phyloP scores from a whole-genome alignment of 106 monocot species.

The Agapanthus africanus region DNA sequence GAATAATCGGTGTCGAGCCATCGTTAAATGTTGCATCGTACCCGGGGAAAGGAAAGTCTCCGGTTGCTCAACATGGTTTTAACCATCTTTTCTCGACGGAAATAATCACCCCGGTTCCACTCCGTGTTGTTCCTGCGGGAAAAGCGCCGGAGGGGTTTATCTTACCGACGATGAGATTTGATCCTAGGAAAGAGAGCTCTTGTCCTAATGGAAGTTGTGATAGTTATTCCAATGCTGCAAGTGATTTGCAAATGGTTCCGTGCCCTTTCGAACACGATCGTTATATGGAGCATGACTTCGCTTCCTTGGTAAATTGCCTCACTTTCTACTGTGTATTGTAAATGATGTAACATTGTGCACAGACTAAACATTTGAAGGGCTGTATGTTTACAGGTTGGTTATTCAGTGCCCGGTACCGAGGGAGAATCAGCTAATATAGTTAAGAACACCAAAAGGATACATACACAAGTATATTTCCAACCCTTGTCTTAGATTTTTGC shows the following conservation, averaged over 20 bases:
- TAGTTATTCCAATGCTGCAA: not conserved
- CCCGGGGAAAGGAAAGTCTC: not conserved
- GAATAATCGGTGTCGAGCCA: no score
- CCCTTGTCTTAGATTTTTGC: not conserved
- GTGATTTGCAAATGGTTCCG: not conserved
- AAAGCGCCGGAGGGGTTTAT: not conserved
- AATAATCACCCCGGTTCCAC: not conserved
- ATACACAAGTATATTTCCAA: not conserved
- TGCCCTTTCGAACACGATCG: not conserved
- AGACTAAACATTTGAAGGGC: not conserved
- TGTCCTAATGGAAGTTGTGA: not conserved
- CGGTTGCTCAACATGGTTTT: not conserved
- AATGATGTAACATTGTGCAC: not conserved
- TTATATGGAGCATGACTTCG: not conserved
- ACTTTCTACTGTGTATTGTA: not conserved
- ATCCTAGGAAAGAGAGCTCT: not conserved
- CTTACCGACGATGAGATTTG: not conserved
- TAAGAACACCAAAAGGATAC: not conserved
- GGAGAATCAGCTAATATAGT: not conserved
- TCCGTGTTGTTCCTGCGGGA: not conserved
- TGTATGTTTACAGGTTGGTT: not conserved
- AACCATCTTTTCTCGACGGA: not conserved
- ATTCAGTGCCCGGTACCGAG: not conserved
- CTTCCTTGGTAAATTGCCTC: conserved; percentile 4
- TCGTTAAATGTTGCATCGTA: no score